A percentile compares a stretch with the other conserved stretches of the same genome.
Conservation (phyloP, 2,329 filamentous ascomycete genomes). For the Hypoxylon sp. region DNA sequence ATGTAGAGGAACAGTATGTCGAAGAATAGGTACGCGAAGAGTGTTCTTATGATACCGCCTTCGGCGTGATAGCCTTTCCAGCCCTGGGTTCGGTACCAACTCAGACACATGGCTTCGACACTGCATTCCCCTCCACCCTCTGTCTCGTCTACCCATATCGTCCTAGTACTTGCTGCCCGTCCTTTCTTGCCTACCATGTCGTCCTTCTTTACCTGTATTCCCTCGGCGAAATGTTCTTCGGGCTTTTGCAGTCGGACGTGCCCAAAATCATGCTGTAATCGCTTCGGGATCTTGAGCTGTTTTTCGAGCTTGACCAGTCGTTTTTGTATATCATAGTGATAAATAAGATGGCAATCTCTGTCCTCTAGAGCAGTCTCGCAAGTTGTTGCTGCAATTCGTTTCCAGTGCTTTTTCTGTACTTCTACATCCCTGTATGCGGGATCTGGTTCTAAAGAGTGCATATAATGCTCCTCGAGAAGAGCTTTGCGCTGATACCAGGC, state of each 20-base stretch:
- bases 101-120: constrained; percentile 95
- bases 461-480: constrained; percentile 94
- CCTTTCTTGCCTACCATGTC: constrained; percentile 60
- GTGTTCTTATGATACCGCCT: constrained; percentile 90
- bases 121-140: constrained; percentile 81
- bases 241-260: constrained; percentile 86
- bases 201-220: constrained; percentile 80
- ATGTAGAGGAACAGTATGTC: constrained; percentile 94
- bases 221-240: constrained; percentile 80
- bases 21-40: constrained; percentile 92
- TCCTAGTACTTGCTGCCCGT: constrained; percentile 73
- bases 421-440: constrained; percentile 58
- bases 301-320: constrained; percentile 93
- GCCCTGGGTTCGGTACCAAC: constrained; percentile 83
- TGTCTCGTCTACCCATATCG: constrained; percentile 86
- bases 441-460: constrained; percentile 73
- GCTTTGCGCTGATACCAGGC: constrained; percentile 97
- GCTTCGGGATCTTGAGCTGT: constrained; percentile 82
- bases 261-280: constrained; percentile 92
- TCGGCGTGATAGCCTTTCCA: constrained; percentile 98
- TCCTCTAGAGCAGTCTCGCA: constrained; percentile 92
- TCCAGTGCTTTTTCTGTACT: constrained; percentile 85
- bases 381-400: constrained; percentile 79
- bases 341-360: constrained; percentile 88
- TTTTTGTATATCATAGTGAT: constrained; percentile 95